A percentile compares a stretch with the other conserved stretches of the same genome.
Evolutionary conservation across 2,329 filamentous ascomycete genomes (phyloP).

Genomic region (Penicillium psychrosexuale): DNA sequence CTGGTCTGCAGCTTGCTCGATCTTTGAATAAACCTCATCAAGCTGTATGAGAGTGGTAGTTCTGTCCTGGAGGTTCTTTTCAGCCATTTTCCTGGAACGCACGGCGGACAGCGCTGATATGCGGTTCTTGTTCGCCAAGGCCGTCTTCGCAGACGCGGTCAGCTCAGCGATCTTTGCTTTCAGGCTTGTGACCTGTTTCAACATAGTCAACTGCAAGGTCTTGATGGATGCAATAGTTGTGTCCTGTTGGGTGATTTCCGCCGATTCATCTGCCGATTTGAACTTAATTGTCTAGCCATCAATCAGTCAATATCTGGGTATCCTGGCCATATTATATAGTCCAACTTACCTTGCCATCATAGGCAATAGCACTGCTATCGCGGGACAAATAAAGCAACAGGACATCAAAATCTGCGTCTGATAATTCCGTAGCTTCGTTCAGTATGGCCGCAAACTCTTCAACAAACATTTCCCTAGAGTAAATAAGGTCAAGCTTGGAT

Average conservation of each 20-base stretch:
- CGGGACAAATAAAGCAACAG: conserved; percentile 67
- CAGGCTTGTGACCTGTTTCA: conserved; percentile 64
- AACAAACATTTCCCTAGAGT: conserved; percentile 63
- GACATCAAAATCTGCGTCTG: conserved; percentile 64
- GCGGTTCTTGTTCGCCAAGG: conserved; percentile 70
- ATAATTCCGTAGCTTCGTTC: conserved; percentile 50
- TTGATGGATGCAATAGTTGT: conserved; percentile 75
- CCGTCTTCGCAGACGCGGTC: conserved; percentile 61
- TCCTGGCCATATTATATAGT: conserved; percentile 4
- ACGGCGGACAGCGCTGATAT: conserved; percentile 73
- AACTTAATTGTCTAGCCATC: conserved; percentile 67
- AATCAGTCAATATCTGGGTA: conserved; percentile 18
- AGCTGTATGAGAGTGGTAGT: conserved; percentile 74
- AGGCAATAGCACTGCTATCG: conserved; percentile 56
- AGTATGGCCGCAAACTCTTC: conserved; percentile 56
- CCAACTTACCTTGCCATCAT: conserved; percentile 45
- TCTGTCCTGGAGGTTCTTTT: conserved; percentile 68
- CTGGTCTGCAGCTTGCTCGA: conserved; percentile 82
- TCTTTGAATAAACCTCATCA: conserved; percentile 75
- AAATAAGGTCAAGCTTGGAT: conserved; percentile 62
- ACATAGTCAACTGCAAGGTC: conserved; percentile 66
- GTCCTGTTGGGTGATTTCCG: conserved; percentile 71
- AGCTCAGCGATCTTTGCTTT: conserved; percentile 51
- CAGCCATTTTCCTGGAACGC: conserved; percentile 76
- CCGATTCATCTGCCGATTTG: conserved; percentile 51